A percentile compares a stretch with the other conserved stretches of the same genome.
These are phyloP conservation scores for Vigna nakashimae DNA, from an alignment of 306 rosid species.

Conservation along the genomic window DNA sequence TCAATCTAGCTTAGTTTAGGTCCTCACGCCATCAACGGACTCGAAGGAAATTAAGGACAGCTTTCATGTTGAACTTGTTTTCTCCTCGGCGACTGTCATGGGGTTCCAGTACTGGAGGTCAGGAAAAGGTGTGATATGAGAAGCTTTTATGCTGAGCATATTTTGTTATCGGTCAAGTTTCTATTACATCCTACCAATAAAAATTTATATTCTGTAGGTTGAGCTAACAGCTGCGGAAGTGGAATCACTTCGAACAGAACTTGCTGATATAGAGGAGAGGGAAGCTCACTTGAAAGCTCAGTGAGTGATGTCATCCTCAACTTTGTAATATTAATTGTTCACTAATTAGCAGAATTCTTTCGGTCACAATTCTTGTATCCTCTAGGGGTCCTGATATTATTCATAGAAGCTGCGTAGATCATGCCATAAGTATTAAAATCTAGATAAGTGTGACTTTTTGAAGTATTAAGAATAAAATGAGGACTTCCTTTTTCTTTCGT, in stretches of 20 bases:
- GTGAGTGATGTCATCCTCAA: conserved; percentile 70
- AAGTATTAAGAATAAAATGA: conserved; percentile 20
- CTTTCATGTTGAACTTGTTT: conserved; percentile 76
- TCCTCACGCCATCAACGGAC: conserved; percentile 55
- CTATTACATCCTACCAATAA: conserved; percentile 40
- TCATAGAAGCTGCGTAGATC: conserved; percentile 13
- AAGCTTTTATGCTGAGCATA: conserved; percentile 7
- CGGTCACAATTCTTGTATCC: conserved; percentile 26
- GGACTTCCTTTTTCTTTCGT: conserved; percentile 26
- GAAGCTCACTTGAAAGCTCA: conserved; percentile 93
- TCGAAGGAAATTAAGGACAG: conserved; percentile 60
- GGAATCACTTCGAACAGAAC: conserved; percentile 81
- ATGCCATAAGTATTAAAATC: conserved; percentile 25
- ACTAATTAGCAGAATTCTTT: conserved; percentile 18
- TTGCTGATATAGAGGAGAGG: conserved; percentile 86
- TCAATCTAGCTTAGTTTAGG: conserved; percentile 63
- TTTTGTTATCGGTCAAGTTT: conserved; percentile 31
- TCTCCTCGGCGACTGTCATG: conserved; percentile 65
- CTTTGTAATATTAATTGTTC: conserved; percentile 23
- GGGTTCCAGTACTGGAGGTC: conserved; percentile 66
- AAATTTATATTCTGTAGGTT: conserved; percentile 58
- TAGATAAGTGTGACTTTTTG: conserved; percentile 3
- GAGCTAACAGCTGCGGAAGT: conserved; percentile 76
- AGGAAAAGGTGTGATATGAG: conserved; percentile 72
- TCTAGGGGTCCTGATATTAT: neutral